These are phyloP conservation scores for Vigna hirtella DNA, from an alignment of 306 rosid species.

Conservation along the genomic window DNA sequence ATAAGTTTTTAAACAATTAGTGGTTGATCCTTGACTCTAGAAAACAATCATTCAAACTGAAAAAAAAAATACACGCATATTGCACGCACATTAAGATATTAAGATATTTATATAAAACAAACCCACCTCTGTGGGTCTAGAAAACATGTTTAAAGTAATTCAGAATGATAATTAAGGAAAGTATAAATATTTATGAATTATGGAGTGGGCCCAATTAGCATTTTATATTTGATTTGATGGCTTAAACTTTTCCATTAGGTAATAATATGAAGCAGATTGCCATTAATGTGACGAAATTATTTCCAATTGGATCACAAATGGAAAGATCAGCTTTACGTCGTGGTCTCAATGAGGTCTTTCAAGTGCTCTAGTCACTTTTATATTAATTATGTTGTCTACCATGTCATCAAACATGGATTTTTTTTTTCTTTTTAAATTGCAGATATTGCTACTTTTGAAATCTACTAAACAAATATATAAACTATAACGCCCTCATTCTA, in stretches of 20 bases:
- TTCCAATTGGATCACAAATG: neutral
- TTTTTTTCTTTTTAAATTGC: neutral
- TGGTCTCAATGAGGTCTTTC: neutral
- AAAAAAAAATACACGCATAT: no score
- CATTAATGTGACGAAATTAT: neutral
- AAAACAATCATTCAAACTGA: no score
- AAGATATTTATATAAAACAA: no score
- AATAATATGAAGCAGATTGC: constrained; percentile 1
- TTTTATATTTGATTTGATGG: neutral
- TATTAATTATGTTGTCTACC: neutral
- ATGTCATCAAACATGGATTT: neutral
- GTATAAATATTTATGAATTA: no score
- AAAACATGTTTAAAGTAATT: no score
- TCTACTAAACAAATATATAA: neutral
- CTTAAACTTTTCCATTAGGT: neutral
- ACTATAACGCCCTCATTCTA: no score
- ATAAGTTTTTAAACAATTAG: no score
- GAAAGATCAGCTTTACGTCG: constrained; percentile 10
- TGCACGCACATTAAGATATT: no score
- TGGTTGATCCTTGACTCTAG: no score
- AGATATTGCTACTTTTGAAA: neutral
- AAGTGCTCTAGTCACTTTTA: constrained; percentile 9
- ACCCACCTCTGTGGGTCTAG: no score
- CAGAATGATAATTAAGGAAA: no score
- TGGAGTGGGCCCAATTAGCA: neutral